Evolutionary conservation across 75 land plant genomes (phyloP), one percentile per base, ranked within the genome.

Genomic region (Cunninghamia lanceolata): DNA sequence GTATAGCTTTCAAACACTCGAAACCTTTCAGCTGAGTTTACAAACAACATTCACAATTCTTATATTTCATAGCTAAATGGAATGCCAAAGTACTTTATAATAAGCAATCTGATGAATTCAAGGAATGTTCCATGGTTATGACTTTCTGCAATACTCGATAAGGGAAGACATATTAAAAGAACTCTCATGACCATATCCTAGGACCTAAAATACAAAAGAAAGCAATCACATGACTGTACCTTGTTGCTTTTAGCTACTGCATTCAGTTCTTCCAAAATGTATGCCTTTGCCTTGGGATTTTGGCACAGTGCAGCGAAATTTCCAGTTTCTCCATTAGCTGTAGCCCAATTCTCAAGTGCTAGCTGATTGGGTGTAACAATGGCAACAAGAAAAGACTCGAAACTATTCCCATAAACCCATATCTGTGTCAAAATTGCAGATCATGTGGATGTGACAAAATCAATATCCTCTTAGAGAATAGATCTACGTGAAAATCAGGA

Each of bases 391-490:
- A 77, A 94, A 17, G 99, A 95, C 88, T 98, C 99, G 84, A 95
- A 98, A 84, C 99, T 98, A 88, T 95, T 98, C 15, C 99, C 99
- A 87, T 98, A 98, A 21, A 98, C 84, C 99, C 99, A 98, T 83
- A 98, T 92, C 99, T 98, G 95, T 13, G 70, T 19, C 43, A 25
- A 40, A 42, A 46, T 34, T 46, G 8, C 52, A 84, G 32, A 46
- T 45, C 34, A 47, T 21, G 28, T 21, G 17, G 3, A 28, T 85
- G 86, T 59, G 28, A 32, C 75, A 83, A 40, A n/a, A 83, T 77
- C 45, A 25, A n/a, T 28, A 28, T n/a, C 34, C 46, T 43, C 9
- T 9, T 76, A n/a, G n/a, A 36, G 5, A 76, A 36, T 38, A 38
- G 6, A 14, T 32, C 19, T 76, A 75, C 11, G 30, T 32, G 76